phyloP scores from a whole-genome alignment of 345 rosid genomes.

The Rubroshorea leprosula region DNA sequence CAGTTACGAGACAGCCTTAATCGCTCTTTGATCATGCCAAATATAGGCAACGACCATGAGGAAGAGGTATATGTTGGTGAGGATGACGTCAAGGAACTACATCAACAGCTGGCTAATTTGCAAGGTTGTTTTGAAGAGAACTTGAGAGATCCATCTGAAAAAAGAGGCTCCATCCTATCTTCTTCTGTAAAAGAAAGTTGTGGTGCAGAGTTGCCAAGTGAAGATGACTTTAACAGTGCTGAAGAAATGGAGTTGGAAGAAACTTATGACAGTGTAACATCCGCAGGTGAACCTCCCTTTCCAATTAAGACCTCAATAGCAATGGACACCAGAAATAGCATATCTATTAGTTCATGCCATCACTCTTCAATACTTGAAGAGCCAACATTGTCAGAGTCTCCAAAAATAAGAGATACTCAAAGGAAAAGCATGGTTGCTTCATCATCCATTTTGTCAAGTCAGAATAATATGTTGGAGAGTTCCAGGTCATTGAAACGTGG shows the following conservation, averaged over 20 bases:
- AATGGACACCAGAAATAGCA: too few species aligned
- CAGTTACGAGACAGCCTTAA: constrained; percentile 89
- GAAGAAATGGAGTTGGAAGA: constrained; percentile 51
- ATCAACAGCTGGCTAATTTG: constrained; percentile 58
- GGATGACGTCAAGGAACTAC: constrained; percentile 67
- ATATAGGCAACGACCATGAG: constrained; percentile 40
- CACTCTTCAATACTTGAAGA: constrained; percentile 63
- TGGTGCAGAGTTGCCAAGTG: constrained; percentile 48
- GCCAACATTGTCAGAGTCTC: constrained; percentile 82
- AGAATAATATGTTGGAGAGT: constrained; percentile 41
- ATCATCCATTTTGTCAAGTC: constrained; percentile 45
- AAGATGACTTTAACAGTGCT: constrained; percentile 43
- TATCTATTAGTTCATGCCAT: constrained; percentile 49
- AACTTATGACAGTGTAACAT: constrained; percentile 9
- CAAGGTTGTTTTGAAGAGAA: constrained; percentile 39
- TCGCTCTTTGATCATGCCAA: constrained; percentile 77
- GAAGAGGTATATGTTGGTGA: constrained; percentile 60
- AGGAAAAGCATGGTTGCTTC: constrained; percentile 61
- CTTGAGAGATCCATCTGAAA: constrained; percentile 36
- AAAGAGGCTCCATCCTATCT: constrained; percentile 44
- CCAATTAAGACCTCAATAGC: too few species aligned
- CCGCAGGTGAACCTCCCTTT: neutral
- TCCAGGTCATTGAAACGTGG: constrained; percentile 39
- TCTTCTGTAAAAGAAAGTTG: constrained; percentile 61
- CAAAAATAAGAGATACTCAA: constrained; percentile 59